These are phyloP conservation scores for Oxytropis ochrocephala DNA, from an alignment of 306 rosid genomes.

Conservation along the genomic window DNA sequence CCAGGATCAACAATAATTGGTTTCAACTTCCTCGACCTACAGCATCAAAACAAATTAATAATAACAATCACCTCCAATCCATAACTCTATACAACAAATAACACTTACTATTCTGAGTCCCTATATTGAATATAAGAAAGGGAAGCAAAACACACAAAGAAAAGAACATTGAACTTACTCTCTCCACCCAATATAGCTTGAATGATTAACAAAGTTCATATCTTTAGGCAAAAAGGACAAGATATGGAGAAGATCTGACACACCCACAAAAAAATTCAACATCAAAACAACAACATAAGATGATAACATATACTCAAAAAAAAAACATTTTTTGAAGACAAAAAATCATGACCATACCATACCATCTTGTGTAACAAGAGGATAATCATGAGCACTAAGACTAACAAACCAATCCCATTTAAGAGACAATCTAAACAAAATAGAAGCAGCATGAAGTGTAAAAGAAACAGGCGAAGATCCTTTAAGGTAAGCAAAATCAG, in stretches of 20 bases:
- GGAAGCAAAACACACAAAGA: background rate
- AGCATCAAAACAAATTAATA: conserved; percentile 17
- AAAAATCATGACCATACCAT: conserved; percentile 15
- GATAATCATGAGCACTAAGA: conserved; percentile 64
- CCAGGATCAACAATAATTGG: conserved; percentile 93
- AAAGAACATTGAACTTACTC: conserved; percentile 54
- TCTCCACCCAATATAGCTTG: conserved; percentile 95
- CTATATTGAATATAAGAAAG: background rate
- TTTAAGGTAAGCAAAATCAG: conserved; percentile 59
- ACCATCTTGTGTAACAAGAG: conserved; percentile 90
- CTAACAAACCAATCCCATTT: conserved; percentile 87
- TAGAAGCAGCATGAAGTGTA: conserved; percentile 75
- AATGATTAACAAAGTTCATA: conserved; percentile 83
- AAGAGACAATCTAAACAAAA: conserved; percentile 57
- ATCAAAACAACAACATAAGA: conserved; percentile 4
- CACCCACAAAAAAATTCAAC: conserved; percentile 28
- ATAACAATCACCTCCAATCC: background rate
- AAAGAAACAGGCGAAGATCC: conserved; percentile 67
- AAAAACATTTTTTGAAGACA: background rate
- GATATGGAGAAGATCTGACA: conserved; percentile 85
- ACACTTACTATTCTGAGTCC: background rate
- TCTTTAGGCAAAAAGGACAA: conserved; percentile 83
- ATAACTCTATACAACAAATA: background rate
- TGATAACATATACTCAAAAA: background rate
- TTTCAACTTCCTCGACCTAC: conserved; percentile 65